Conservation (phyloP, 73 alveolate species). For the Paramecium caudatum region DNA sequence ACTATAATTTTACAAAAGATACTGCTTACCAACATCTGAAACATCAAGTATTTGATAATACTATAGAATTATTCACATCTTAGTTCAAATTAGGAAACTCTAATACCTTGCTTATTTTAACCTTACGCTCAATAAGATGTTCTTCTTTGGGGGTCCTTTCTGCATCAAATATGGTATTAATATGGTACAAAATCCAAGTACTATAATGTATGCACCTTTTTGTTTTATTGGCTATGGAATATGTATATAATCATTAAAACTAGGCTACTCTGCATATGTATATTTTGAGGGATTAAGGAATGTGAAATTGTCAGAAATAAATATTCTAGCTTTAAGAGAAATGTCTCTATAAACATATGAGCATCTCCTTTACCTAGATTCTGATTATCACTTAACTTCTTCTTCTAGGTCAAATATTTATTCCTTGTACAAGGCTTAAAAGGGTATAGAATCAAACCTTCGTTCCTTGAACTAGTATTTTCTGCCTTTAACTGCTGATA, state of each 20-base stretch:
- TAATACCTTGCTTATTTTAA: not conserved
- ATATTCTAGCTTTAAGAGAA: slow-evolving; percentile 65
- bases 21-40: slow-evolving; percentile 30
- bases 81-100: too few relatives aligned
- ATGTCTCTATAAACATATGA: slow-evolving; percentile 66
- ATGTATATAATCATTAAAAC: slow-evolving; percentile 12
- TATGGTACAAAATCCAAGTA: slow-evolving; percentile 57
- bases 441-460: slow-evolving; percentile 70
- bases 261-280: slow-evolving; percentile 74
- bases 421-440: slow-evolving; percentile 54
- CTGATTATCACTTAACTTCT: slow-evolving; percentile 63
- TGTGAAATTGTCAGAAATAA: slow-evolving; percentile 31
- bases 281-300: slow-evolving; percentile 70
- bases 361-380: slow-evolving; percentile 64
- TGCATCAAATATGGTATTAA: slow-evolving; percentile 53
- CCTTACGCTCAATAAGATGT: not conserved
- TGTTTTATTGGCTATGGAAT: slow-evolving; percentile 20
- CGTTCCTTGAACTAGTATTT: slow-evolving; percentile 40
- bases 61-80: too few relatives aligned
- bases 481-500: slow-evolving; percentile 59
- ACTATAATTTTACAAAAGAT: not conserved
- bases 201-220: slow-evolving; percentile 23
- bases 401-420: slow-evolving; percentile 59
- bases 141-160: slow-evolving; percentile 56
- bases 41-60: not conserved